A percentile compares a stretch with the other conserved stretches of the same genome.
Conservation (phyloP, 371 early-diverging fungal genomes). For the Mortierella sp. region DNA sequence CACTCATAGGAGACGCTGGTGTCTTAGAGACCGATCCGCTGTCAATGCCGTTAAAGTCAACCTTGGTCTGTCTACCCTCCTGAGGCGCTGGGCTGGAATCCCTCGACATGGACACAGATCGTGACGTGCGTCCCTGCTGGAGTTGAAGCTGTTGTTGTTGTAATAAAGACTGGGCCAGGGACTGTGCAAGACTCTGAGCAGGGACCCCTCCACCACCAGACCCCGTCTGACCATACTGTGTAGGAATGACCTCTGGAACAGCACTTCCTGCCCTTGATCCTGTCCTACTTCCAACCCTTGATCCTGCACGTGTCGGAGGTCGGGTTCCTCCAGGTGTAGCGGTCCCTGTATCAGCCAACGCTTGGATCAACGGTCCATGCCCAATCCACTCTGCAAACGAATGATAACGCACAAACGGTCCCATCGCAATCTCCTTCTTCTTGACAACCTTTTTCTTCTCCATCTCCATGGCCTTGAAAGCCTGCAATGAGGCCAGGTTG, state of each 20-base stretch:
- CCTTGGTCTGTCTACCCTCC: slow-evolving; percentile 7
- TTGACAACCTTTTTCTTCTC: slow-evolving; percentile 67
- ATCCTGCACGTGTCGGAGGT: slow-evolving; percentile 38
- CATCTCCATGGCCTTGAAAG: slow-evolving; percentile 71
- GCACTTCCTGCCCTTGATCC: slow-evolving; percentile 38
- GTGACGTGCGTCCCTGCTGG: slow-evolving; percentile 9
- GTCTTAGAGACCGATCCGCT: slow-evolving; percentile 12
- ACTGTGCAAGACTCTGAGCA: slow-evolving; percentile 48
- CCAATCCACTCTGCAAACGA: slow-evolving; percentile 66
- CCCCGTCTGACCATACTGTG: slow-evolving; percentile 23
- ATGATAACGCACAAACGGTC: slow-evolving; percentile 65
- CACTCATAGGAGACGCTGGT: slow-evolving; percentile 32
- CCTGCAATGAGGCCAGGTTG: slow-evolving; percentile 66
- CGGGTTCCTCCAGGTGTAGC: slow-evolving; percentile 39
- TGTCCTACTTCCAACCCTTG: slow-evolving; percentile 27
- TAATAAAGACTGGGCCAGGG: slow-evolving; percentile 35
- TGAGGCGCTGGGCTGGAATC: slow-evolving; percentile 25
- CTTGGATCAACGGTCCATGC: slow-evolving; percentile 60
- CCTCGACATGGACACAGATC: slow-evolving; percentile 17
- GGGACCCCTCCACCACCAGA: slow-evolving; percentile 36
- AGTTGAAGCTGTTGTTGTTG: slow-evolving; percentile 35
- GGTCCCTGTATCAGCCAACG: slow-evolving; percentile 39
- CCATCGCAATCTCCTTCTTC: slow-evolving; percentile 62
- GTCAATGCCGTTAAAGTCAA: slow-evolving; percentile 21
- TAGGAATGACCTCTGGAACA: slow-evolving; percentile 29